Evolutionary conservation across 2,329 filamentous ascomycete species (phyloP).

Genomic region (Colletotrichum caudatum): DNA sequence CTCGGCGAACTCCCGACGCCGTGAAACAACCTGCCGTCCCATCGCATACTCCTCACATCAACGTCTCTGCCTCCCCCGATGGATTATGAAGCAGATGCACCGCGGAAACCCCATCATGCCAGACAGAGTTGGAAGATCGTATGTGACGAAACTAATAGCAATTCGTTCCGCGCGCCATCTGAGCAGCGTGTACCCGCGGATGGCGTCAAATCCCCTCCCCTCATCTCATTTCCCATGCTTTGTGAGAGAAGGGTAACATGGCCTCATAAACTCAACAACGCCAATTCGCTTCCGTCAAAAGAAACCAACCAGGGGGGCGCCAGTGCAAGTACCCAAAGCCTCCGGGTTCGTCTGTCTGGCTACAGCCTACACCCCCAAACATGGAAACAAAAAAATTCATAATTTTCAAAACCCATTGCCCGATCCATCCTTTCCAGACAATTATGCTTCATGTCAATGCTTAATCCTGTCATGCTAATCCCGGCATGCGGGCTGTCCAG

Average conservation of each 20-base stretch:
- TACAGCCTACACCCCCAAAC: neutral
- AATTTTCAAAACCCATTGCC: constrained; percentile 7
- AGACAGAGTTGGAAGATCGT: neutral
- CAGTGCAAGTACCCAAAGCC: neutral
- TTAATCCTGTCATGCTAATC: constrained; percentile 20
- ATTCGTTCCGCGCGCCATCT: neutral
- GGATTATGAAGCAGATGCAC: constrained; percentile 14
- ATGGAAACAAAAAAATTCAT: neutral
- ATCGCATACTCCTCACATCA: constrained; percentile 4
- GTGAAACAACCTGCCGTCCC: constrained; percentile 2
- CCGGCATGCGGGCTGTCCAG: constrained; percentile 7
- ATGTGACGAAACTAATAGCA: neutral
- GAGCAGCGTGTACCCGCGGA: neutral
- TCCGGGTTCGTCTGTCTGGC: constrained; percentile 19
- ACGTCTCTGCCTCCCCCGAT: constrained; percentile 22
- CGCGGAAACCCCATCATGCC: neutral
- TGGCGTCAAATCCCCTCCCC: neutral
- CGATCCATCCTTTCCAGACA: constrained; percentile 27
- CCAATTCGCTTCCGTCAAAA: constrained; percentile 3
- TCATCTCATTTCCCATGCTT: constrained; percentile 18
- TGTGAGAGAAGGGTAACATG: constrained; percentile 8
- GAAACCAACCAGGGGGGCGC: neutral
- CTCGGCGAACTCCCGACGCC: neutral
- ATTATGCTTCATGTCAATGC: constrained; percentile 33
- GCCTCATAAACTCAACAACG: constrained; percentile 20